A percentile compares a stretch with the other conserved stretches of the same genome.
phyloP scores from a whole-genome alignment of 1,139 yeast genomes.

The Yamadazyma atlantica region DNA sequence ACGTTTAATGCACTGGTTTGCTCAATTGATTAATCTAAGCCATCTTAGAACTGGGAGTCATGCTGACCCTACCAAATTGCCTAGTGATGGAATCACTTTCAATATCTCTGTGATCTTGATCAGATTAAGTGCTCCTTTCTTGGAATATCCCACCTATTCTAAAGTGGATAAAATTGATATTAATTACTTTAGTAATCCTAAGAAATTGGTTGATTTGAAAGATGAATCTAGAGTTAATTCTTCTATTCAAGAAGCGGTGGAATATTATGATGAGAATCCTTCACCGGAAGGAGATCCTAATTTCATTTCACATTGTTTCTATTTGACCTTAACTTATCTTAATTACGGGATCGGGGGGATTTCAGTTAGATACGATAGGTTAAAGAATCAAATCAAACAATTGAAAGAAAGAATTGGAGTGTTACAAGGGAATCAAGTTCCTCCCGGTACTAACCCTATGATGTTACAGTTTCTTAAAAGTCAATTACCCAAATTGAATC shows the following conservation, averaged over 20 bases:
- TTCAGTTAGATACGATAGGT: constrained; percentile 54
- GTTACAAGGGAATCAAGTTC: constrained; percentile 33
- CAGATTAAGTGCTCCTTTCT: constrained; percentile 79
- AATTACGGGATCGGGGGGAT: constrained; percentile 92
- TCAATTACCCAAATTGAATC: constrained; percentile 48
- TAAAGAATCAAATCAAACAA: constrained; percentile 53
- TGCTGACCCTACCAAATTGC: constrained; percentile 63
- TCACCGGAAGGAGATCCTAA: constrained; percentile 45
- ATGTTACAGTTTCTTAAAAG: constrained; percentile 29
- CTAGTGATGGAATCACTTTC: constrained; percentile 81
- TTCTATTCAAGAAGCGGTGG: constrained; percentile 66
- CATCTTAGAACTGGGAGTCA: constrained; percentile 89
- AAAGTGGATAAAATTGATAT: constrained; percentile 78
- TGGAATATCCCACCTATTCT: constrained; percentile 56
- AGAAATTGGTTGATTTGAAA: constrained; percentile 55
- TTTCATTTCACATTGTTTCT: constrained; percentile 88
- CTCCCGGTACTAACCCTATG: constrained; percentile 29
- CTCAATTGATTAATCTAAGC: constrained; percentile 69
- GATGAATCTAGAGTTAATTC: constrained; percentile 87
- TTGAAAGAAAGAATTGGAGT: constrained; percentile 51
- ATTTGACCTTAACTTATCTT: constrained; percentile 70
- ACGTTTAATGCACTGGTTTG: constrained; percentile 66
- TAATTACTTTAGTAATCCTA: constrained; percentile 49
- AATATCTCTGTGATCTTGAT: constrained; percentile 70
- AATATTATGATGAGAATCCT: constrained; percentile 39